Conservation (phyloP, 495 filamentous ascomycete species). For the Penicillium bialowiezense region DNA sequence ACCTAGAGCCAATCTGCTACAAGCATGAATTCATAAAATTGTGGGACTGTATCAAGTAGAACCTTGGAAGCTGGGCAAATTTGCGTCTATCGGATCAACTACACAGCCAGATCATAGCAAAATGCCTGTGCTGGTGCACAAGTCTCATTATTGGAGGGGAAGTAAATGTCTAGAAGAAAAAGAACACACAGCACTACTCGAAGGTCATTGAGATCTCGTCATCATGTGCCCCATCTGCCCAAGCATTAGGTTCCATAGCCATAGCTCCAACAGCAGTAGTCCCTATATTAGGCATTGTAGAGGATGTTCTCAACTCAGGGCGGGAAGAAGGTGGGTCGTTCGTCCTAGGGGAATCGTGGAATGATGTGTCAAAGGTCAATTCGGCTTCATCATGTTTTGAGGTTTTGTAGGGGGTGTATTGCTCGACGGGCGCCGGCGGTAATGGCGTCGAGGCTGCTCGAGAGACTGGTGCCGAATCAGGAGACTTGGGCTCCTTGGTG, state of each 20-base stretch:
- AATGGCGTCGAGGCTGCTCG: constrained; percentile 35
- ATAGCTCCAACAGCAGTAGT: constrained; percentile 34
- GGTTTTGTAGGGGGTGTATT: constrained; percentile 17
- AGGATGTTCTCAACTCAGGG: constrained; percentile 41
- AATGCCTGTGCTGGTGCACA: constrained; percentile 15
- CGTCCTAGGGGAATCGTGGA: constrained; percentile 35
- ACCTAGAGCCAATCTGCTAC: neutral
- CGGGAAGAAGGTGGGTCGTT: constrained; percentile 18
- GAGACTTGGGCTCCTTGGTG: constrained; percentile 50
- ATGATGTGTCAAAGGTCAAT: constrained; percentile 73
- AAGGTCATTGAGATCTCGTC: constrained; percentile 59
- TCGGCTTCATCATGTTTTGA: constrained; percentile 51
- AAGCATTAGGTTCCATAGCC: constrained; percentile 67
- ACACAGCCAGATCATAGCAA: constrained; percentile 7
- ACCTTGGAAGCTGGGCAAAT: no score
- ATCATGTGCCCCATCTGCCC: constrained; percentile 68
- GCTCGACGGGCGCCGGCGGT: constrained; percentile 18
- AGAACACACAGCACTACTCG: constrained; percentile 35
- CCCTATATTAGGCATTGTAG: constrained; percentile 33
- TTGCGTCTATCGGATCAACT: constrained; percentile 3
- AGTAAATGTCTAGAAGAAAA: constrained; percentile 2
- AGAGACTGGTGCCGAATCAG: constrained; percentile 20
- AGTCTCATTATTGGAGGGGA: constrained; percentile 3
- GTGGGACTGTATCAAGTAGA: no score
- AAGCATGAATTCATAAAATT: no score